Evolutionary conservation across 768 basidiomycete genomes (phyloP), one percentile per base, ranked within the genome.

Genomic region (Mycena rebaudengoi): DNA sequence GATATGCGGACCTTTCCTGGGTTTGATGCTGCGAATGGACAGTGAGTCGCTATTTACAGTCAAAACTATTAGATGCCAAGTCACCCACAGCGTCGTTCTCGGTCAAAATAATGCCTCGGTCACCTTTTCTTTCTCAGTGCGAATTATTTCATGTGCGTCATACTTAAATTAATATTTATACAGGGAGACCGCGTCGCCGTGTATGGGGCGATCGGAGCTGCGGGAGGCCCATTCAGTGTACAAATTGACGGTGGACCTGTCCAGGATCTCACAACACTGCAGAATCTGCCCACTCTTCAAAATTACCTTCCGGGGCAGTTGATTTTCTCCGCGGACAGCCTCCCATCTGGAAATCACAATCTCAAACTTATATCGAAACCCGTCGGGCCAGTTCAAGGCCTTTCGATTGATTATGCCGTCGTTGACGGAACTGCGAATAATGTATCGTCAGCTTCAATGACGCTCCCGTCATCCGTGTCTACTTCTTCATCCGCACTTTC

Each of bases 191-290:
- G 75, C 60, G 53, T 85, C 45, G 69, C 78, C 11, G 69, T 83
- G 26, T 81, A 76, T 43, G 83, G 84, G 7, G 50, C 80, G 12
- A 76, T 82, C 13, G 75, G 76, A 16, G 13, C 7, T 37, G 74
- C 70, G n/a, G 72, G 76, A 10, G 72, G 73, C 1, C 32, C 66
- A 12, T 82, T 77, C 66, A 62, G 69, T 25, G 78, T 77, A 4
- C 66, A 70, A 30, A 29, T 80, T 25, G 78, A 82, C 35, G 65
- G 62, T 28, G 60, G 44, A 18, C 30, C 5, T 18, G 4, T 23
- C 23, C 20, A 14, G 3, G 3, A 16, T 23, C 40, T 56, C 14
- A 44, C 41, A 6, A 18, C 10, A 18, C 10, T 37, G 43, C 28
- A 29, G 29, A 30, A 33, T 18, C 14, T 39, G 26, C n/a, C 5